These are phyloP conservation scores for Magnaporthiopsis poae DNA, from an alignment of 2,329 filamentous ascomycete genomes.

Conservation along the genomic window DNA sequence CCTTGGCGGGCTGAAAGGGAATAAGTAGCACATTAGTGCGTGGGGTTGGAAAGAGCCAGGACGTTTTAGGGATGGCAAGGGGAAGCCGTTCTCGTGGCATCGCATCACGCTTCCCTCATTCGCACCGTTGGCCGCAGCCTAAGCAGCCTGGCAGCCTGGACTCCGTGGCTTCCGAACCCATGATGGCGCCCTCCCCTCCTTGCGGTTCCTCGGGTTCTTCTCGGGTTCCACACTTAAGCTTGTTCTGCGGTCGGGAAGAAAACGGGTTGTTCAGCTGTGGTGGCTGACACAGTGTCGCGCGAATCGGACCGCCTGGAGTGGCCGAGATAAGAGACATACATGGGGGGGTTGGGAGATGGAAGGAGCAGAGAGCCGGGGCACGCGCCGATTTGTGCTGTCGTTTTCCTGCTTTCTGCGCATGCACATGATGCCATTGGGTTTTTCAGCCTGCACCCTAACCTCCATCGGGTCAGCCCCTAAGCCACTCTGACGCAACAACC, in stretches of 20 bases:
- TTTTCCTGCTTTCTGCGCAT: not conserved
- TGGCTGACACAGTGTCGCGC: not conserved
- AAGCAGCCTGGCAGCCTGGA: too few species aligned
- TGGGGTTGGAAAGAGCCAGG: not conserved
- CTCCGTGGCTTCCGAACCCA: too few species aligned
- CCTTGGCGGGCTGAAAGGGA: not conserved
- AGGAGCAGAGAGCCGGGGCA: too few species aligned
- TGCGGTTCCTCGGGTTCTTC: not conserved
- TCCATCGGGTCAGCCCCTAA: not conserved
- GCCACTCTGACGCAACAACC: not conserved
- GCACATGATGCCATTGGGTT: not conserved
- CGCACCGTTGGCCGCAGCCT: too few species aligned
- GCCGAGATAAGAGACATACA: not conserved
- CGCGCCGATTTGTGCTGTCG: not conserved
- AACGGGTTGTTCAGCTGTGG: not conserved
- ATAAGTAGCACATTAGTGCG: not conserved
- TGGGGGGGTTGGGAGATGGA: too few species aligned
- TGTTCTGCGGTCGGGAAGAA: not conserved
- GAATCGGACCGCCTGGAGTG: not conserved
- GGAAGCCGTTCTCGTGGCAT: too few species aligned
- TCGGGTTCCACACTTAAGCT: not conserved
- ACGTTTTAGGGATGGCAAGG: not conserved
- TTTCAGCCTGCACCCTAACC: not conserved
- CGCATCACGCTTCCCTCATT: too few species aligned
- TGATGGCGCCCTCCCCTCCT: not conserved